Percentiles rank a stretch among this genome's conserved stretches.
These are phyloP conservation scores for Mycena polygramma DNA, from an alignment of 768 basidiomycete species.

Conservation along the genomic window DNA sequence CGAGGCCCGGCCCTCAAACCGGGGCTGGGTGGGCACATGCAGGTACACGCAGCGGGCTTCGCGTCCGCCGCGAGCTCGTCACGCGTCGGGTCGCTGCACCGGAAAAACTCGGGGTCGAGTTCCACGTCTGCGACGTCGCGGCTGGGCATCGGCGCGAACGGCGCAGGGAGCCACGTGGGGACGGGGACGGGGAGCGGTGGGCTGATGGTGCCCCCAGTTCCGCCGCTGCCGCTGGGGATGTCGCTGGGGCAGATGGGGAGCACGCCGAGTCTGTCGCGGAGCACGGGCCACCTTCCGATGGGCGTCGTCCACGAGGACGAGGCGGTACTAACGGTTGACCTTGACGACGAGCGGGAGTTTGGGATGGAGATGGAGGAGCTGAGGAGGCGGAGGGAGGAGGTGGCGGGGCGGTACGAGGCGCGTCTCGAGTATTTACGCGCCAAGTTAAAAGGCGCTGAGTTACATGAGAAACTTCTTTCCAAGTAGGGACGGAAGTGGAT, in stretches of 20 bases:
- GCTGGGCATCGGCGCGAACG: constrained; percentile 38
- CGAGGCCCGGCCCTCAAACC: constrained; percentile 48
- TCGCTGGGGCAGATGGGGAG: constrained; percentile 32
- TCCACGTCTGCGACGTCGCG: constrained; percentile 58
- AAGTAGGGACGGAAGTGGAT: constrained; percentile 34
- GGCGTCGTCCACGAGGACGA: constrained; percentile 66
- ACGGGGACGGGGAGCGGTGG: constrained; percentile 2
- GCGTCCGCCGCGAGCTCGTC: constrained; percentile 35
- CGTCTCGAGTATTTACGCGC: constrained; percentile 86
- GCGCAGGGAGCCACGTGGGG: constrained; percentile 36
- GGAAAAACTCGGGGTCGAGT: constrained; percentile 75
- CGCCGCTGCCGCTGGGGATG: constrained; percentile 37
- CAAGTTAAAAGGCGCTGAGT: constrained; percentile 84
- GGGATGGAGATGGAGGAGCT: constrained; percentile 80
- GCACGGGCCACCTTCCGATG: constrained; percentile 63
- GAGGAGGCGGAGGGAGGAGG: constrained; percentile 76
- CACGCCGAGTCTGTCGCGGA: constrained; percentile 62
- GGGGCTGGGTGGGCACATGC: constrained; percentile 43
- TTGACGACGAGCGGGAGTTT: constrained; percentile 50
- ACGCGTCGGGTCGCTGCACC: constrained; percentile 57
- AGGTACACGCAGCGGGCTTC: constrained; percentile 30
- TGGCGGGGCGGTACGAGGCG: constrained; percentile 77
- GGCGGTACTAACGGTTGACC: constrained; percentile 43
- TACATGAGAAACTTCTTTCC: constrained; percentile 82
- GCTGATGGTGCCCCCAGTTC: constrained; percentile 42